Conservation (phyloP, 176 grass and related monocot genomes). For the Oropetium thomaeum region DNA sequence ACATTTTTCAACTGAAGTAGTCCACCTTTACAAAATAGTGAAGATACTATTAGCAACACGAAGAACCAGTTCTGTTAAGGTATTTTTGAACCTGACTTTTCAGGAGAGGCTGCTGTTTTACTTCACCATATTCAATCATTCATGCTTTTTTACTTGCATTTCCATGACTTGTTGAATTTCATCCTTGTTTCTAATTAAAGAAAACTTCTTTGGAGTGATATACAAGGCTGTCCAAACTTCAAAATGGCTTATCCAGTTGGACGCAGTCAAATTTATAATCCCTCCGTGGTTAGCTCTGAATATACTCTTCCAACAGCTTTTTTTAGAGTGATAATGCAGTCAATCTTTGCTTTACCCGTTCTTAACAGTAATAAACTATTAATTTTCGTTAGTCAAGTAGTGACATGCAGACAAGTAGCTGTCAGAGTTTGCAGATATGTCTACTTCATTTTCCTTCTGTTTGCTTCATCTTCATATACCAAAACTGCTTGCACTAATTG, state of each 20-base stretch:
- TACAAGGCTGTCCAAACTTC: constrained; percentile 1
- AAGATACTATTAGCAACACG: not conserved
- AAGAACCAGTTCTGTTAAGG: not conserved
- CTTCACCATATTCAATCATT: not conserved
- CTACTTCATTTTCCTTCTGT: constrained; percentile 31
- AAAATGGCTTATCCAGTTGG: not conserved
- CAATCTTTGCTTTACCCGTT: constrained; percentile 42
- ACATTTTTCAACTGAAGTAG: not conserved
- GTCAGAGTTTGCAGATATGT: constrained; percentile 23
- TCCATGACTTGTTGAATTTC: not conserved
- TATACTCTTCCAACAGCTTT: constrained; percentile 37
- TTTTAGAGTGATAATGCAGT: constrained; percentile 32
- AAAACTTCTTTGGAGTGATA: constrained; percentile 23
- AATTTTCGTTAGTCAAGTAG: constrained; percentile 16
- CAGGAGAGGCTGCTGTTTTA: constrained; percentile 16
- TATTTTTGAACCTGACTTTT: constrained; percentile 23
- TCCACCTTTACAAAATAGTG: not conserved
- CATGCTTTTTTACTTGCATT: constrained; percentile 1
- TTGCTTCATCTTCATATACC: not conserved
- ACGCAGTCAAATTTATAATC: constrained; percentile 13
- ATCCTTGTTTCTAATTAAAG: not conserved
- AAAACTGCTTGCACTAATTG: constrained; percentile 36
- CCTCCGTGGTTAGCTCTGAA: constrained; percentile 9
- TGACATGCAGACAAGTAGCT: constrained; percentile 30
- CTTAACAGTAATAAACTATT: constrained; percentile 24